Conservation (phyloP, 305 asterid species). For the Euphrasia arctica region DNA sequence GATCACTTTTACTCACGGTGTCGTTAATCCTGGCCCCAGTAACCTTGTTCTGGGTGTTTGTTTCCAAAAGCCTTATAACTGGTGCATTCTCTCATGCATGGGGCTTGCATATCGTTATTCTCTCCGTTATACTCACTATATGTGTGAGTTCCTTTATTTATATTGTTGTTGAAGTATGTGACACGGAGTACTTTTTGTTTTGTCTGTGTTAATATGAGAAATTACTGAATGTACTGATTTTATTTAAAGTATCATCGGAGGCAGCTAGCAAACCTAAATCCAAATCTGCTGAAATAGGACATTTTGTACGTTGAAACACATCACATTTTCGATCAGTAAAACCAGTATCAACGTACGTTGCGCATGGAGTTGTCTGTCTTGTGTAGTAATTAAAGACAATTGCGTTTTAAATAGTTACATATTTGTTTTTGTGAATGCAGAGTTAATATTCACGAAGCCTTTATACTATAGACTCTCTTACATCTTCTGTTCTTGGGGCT, state of each 20-base stretch:
- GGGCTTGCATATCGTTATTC: background rate
- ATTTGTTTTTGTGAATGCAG: background rate
- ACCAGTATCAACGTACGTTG: background rate
- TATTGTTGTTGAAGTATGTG: background rate
- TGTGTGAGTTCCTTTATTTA: background rate
- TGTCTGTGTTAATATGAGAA: no score
- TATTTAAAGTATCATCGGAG: no score
- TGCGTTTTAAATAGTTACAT: background rate
- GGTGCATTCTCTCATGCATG: background rate
- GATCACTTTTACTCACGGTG: background rate
- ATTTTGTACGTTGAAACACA: background rate
- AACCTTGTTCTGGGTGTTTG: background rate
- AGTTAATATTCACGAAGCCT: background rate
- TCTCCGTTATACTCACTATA: background rate
- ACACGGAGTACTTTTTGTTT: background rate
- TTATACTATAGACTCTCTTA: background rate
- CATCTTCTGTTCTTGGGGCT: background rate
- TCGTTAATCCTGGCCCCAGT: background rate
- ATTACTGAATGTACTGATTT: no score
- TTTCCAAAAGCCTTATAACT: background rate
- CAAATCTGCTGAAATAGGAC: background rate
- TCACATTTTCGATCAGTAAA: background rate
- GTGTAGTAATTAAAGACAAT: no score
- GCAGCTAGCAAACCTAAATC: no score
- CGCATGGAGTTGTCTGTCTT: background rate